A percentile compares a stretch with the other conserved stretches of the same genome.
Conservation (phyloP, 1,139 yeast genomes). For the Magnusiomyces suaveolens region DNA sequence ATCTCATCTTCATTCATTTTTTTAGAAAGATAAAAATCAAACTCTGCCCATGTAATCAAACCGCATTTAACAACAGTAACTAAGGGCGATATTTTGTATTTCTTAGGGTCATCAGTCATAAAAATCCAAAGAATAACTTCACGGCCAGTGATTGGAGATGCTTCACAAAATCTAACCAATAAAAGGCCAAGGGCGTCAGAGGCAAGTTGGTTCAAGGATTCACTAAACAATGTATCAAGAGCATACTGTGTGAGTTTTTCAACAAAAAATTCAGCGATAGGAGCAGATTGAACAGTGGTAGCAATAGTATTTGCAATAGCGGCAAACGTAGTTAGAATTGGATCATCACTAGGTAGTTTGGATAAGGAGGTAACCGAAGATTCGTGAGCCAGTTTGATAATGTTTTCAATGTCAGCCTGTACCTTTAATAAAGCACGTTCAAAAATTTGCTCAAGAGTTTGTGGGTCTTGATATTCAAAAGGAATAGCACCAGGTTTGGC, state of each 20-base stretch:
- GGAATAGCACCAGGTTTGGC: conserved; percentile 14
- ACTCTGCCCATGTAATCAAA: conserved; percentile 63
- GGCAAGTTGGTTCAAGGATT: conserved; percentile 52
- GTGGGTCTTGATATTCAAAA: conserved; percentile 22
- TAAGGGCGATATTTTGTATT: conserved; percentile 73
- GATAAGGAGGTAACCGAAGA: conserved; percentile 39
- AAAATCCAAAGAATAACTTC: conserved; percentile 93
- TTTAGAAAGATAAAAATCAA: conserved; percentile 67
- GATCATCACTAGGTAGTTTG: conserved; percentile 47
- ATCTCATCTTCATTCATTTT: conserved; percentile 41
- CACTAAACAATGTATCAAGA: conserved; percentile 57
- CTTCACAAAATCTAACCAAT: conserved; percentile 71
- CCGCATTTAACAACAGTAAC: conserved; percentile 64
- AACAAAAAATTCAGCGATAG: neutral
- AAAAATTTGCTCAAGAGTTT: conserved; percentile 27
- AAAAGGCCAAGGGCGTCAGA: conserved; percentile 72
- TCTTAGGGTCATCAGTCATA: conserved; percentile 79
- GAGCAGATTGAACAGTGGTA: neutral
- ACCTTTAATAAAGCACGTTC: conserved; percentile 36
- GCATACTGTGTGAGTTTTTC: conserved; percentile 15
- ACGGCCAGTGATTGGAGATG: conserved; percentile 79
- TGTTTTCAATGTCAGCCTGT: conserved; percentile 37
- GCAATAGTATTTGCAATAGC: neutral
- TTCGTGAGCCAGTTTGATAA: conserved; percentile 29
- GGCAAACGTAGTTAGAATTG: neutral